phyloP scores from a whole-genome alignment of 441 rosid species.

The Geranium incanum region DNA sequence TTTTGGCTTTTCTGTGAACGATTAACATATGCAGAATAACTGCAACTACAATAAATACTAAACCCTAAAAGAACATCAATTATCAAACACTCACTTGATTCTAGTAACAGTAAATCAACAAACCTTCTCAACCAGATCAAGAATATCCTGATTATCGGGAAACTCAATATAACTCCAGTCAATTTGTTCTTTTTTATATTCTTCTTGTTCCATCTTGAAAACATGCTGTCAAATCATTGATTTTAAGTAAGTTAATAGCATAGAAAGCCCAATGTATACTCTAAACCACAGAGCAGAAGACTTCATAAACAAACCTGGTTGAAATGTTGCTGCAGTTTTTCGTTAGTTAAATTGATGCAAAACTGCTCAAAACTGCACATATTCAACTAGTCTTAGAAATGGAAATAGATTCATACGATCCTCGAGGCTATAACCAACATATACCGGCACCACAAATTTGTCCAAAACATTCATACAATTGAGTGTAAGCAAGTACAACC shows the following conservation, averaged over 20 bases:
- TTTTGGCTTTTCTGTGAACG: not conserved
- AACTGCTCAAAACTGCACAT: conserved; percentile 71
- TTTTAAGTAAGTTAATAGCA: conserved; percentile 13
- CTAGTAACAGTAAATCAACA: conserved; percentile 7
- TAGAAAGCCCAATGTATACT: conserved; percentile 13
- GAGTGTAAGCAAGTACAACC: not conserved
- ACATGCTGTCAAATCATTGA: conserved; percentile 45
- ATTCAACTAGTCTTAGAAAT: conserved; percentile 13
- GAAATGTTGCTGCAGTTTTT: conserved; percentile 78
- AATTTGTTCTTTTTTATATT: conserved; percentile 64
- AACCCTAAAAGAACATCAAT: not conserved
- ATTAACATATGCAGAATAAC: not conserved
- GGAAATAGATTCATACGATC: conserved; percentile 3
- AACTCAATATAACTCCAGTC: conserved; percentile 81
- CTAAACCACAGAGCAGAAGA: conserved; percentile 15
- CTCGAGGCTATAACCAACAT: conserved; percentile 8
- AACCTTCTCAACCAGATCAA: conserved; percentile 65
- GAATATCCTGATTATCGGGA: conserved; percentile 64
- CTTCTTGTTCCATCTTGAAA: conserved; percentile 83
- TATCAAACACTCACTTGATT: conserved; percentile 10
- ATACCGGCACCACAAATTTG: not conserved
- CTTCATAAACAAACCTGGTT: conserved; percentile 50
- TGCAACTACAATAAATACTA: not conserved
- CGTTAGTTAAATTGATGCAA: conserved; percentile 77
- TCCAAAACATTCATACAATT: not conserved